Percentiles rank a stretch among this genome's conserved stretches.
Conservation (phyloP, 371 early-diverging fungal genomes). For the Mortierella sp. region DNA sequence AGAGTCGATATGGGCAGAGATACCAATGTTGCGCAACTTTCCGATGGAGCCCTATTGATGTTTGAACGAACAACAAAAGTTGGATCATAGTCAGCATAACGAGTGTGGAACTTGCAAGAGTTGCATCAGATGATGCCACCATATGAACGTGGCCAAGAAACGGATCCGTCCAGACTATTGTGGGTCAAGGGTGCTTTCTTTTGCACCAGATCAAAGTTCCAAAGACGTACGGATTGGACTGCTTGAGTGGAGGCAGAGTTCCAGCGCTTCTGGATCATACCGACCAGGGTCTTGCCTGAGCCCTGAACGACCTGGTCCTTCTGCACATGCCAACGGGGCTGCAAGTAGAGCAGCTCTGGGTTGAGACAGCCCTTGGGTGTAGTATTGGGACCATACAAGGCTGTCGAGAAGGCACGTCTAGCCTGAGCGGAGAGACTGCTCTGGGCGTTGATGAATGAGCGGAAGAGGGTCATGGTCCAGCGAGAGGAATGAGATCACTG, state of each 20-base stretch:
- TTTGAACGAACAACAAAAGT: too few species aligned
- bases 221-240: slow-evolving; percentile 36
- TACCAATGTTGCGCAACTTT: slow-evolving; percentile 94
- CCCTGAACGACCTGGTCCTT: slow-evolving; percentile 33
- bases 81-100: too few species aligned
- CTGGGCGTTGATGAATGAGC: slow-evolving; percentile 52
- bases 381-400: slow-evolving; percentile 24
- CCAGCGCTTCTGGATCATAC: slow-evolving; percentile 56
- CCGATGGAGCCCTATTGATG: too few species aligned
- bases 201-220: too few species aligned
- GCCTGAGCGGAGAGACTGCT: slow-evolving; percentile 39
- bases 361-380: slow-evolving; percentile 31
- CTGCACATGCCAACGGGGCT: slow-evolving; percentile 53
- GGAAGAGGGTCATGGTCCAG: slow-evolving; percentile 38
- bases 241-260: slow-evolving; percentile 50
- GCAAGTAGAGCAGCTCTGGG: slow-evolving; percentile 51
- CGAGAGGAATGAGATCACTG: slow-evolving; percentile 6
- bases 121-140: too few species aligned
- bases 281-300: slow-evolving; percentile 35
- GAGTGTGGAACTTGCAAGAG: too few species aligned
- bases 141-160: too few species aligned
- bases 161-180: too few species aligned
- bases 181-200: too few species aligned
- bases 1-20: slow-evolving; percentile 98
- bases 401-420: slow-evolving; percentile 49